Evolutionary conservation across 2,329 filamentous ascomycete species (phyloP).

Genomic region (Tricladium varicosporioides): DNA sequence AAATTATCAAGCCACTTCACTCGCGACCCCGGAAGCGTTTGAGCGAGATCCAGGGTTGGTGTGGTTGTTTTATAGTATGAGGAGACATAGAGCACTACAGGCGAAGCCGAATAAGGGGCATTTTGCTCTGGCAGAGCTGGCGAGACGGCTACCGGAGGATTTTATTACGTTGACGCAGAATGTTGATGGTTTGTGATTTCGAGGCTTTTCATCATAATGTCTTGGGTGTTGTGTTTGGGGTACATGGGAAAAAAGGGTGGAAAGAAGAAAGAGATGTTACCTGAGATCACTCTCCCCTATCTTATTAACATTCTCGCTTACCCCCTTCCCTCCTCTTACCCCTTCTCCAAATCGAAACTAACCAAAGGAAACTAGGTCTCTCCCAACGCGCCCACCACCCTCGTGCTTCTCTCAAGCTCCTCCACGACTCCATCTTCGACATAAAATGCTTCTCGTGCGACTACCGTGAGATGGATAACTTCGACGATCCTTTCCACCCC

Average conservation of each 20-base stretch:
- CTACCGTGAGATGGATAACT: slow-evolving; percentile 66
- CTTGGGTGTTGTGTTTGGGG: neutral
- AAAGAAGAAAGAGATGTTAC: neutral
- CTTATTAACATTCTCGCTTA: no score
- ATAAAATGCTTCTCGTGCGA: slow-evolving; percentile 76
- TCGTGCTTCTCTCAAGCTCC: slow-evolving; percentile 60
- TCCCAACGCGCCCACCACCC: slow-evolving; percentile 71
- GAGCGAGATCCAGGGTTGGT: slow-evolving; percentile 70
- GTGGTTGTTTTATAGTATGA: slow-evolving; percentile 88
- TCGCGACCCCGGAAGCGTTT: slow-evolving; percentile 83
- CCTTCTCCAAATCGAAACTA: neutral
- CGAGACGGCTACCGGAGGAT: slow-evolving; percentile 52
- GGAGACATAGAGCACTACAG: slow-evolving; percentile 74
- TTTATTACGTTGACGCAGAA: slow-evolving; percentile 85
- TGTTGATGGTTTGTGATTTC: slow-evolving; percentile 61
- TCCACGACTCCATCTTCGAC: slow-evolving; percentile 82
- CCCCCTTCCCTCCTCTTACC: no score
- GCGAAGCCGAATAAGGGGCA: slow-evolving; percentile 78
- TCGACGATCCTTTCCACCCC: slow-evolving; percentile 75
- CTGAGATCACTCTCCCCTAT: neutral
- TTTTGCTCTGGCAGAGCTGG: slow-evolving; percentile 73
- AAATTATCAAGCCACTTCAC: slow-evolving; percentile 66
- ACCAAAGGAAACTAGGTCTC: slow-evolving; percentile 40
- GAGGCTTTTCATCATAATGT: neutral
- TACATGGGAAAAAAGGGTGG: neutral